A percentile compares a stretch with the other conserved stretches of the same genome.
Conservation (phyloP, 331 rosid genomes). For the Acacia concinna region DNA sequence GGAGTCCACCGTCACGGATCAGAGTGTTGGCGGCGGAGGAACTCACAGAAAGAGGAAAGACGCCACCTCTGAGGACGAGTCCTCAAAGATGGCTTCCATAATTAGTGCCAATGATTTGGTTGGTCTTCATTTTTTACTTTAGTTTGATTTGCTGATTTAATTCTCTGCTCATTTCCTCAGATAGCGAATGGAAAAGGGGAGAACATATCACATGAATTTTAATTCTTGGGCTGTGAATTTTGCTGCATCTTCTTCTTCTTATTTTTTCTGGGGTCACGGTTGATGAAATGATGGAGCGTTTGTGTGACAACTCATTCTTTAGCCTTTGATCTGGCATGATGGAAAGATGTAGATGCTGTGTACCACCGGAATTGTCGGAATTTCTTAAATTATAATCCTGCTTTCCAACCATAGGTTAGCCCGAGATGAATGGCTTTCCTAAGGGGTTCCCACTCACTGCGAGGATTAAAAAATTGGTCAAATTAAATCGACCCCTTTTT, state of each 20-base stretch:
- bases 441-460: neutral
- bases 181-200: neutral
- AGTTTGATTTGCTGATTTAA: conserved; percentile 14
- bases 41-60: conserved; percentile 64
- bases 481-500: neutral
- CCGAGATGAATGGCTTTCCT: neutral
- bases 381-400: neutral
- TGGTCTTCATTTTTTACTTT: conserved; percentile 19
- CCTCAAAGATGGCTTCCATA: conserved; percentile 65
- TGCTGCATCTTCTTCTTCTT: neutral
- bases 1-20: conserved; percentile 71
- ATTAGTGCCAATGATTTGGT: conserved; percentile 63
- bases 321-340: conserved; percentile 12
- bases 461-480: neutral
- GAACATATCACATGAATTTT: neutral
- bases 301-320: neutral
- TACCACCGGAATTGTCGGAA: neutral
- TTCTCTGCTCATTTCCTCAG: neutral
- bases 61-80: conserved; percentile 63
- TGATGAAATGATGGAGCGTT: neutral
- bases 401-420: neutral
- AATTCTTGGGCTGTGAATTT: neutral
- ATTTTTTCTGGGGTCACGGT: neutral
- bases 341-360: neutral
- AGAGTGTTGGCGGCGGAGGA: conserved; percentile 47